Evolutionary conservation across 2,329 filamentous ascomycete species (phyloP), one percentile per base, ranked within the genome.

Genomic region (Fusarium siculi): DNA sequence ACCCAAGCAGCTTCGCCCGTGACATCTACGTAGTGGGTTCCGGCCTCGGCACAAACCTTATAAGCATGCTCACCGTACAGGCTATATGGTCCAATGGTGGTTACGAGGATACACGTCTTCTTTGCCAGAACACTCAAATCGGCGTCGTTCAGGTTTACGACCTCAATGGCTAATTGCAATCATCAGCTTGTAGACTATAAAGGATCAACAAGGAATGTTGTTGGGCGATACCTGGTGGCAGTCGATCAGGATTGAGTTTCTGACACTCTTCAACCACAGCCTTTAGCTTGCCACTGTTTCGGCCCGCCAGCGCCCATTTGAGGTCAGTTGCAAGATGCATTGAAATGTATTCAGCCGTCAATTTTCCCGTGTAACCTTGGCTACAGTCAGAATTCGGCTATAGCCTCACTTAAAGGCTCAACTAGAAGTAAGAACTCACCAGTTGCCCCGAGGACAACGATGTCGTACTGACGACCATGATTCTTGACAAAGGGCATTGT

Each of bases 271-370:
- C 85, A 12, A 91, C 89, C 16, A 98, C 82, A 44, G 84, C 83
- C 74, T 92, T 88, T 9, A 98, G 87, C 81, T 97, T 97, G 54
- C 86, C 84, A 54, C 87, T 84, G n/a, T 93, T 95, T 32, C 95
- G 92, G 36, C 95, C 95, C 50, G 94, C 93, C 62, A 98, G 86
- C 19, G 94, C 95, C 95, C 95, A 98, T 84, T 90, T 94, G 70
- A 97, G 81, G 79, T 94, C 89, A 23, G 92, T 93, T 0, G 95
- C 93, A 2, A 94, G 85, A 73, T 89, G 84, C 19, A 87, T 87
- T 58, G 90, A 87, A 77, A 97, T 92, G 81, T 96, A 90, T 80
- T 97, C 91, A 34, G 92, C 91, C 5, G 91, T 91, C 74, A 93
- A 87, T 73, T 90, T 91, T 43, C 95, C 95, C 0, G 95, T 98